Evolutionary conservation across 768 basidiomycete species (phyloP), one percentile per base, ranked within the genome.

Genomic region (Cyclocybe aegerita): DNA sequence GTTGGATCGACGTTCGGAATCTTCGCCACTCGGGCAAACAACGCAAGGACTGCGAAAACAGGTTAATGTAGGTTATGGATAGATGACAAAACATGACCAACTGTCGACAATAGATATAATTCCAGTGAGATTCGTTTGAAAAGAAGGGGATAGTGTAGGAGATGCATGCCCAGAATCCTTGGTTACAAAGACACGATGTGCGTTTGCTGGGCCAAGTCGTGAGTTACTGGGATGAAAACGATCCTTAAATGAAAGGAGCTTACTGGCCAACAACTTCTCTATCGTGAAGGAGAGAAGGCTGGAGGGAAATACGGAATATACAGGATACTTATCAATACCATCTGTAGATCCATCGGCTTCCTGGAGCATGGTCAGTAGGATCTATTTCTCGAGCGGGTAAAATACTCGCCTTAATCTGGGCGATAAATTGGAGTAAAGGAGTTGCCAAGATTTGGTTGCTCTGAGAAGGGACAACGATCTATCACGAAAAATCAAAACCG

Each of bases 71-170:
- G 16, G 17, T 6, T 17, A 9, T n/a, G 9, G 14, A 32, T 31
- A 23, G 29, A 37, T 4, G 12, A 4, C 10, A 38, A 45, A 44
- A 17, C 9, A 29, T 41, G n/a, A 72, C 83, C 52, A 60, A 92
- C 90, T 83, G 61, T 93, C 90, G 16, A 90, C 88, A 51, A 88
- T 78, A 10, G 90, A 91, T 8, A 91, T 85, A n/a, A 93, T 78
- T 10, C 90, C 90, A 7, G 77, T 82, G 6, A 88, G 72, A 57
- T 77, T 78, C 38, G 77, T 76, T 4, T 77, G 65, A 43, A 65
- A 50, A 49, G 68, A 59, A 38, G 79, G 63, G 16, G 78, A 67
- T 49, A 74, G 54, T 8, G 78, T 59, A 2, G 82, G 80, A 1
- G 85, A 82, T 2, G 77, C 69, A 11, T 80, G 68, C 43, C 70